Evolutionary conservation across 257 asterid species (phyloP), one percentile per base, ranked within the genome.

Genomic region (Plantago major): DNA sequence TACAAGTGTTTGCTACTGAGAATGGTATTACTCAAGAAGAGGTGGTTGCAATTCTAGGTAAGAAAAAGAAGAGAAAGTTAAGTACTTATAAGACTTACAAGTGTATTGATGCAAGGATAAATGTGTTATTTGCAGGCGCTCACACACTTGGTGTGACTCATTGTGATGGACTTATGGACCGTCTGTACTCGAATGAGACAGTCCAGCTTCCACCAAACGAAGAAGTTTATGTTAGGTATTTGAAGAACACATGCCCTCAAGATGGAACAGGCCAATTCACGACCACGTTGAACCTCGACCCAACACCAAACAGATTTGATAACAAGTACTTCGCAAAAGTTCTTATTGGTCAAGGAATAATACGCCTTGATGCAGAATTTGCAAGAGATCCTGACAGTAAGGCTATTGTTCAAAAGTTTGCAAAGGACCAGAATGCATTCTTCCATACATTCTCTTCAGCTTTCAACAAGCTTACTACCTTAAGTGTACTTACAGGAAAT

Each of bases 111-210:
- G 3, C 11, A 53, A 11, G 33, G 11, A n/a, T 52, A 11, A 13
- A 14, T n/a, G 13, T 37, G 18, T 48, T 1, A 63, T 16, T 16
- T 60, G 49, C 65, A 77, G 82, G 77, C 18, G 67, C 76, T 2
- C 84, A 79, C 42, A 72, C 84, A 30, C 64, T 79, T 0, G 81
- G 79, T 26, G 60, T 46, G 37, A 69, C 79, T 16, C 77, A 75
- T 18, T 75, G 77, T 42, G 46, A 63, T 13, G 73, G 68, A 45
- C n/a, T 75, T 5, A 11, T 46, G 44, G 67, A 65, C 38, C 69
- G 80, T 1, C n/a, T 71, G 7, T 71, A 67, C 64, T 58, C 13
- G 2, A 71, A 68, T 48, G 47, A 14, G 37, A 59, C 72, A 12
- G 40, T 15, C 9, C 14, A 28, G 37, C 66, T 42, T 54, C 65